Conservation (phyloP, 1,284 basidiomycete species). For the Cryptococcus maquisensis region DNA sequence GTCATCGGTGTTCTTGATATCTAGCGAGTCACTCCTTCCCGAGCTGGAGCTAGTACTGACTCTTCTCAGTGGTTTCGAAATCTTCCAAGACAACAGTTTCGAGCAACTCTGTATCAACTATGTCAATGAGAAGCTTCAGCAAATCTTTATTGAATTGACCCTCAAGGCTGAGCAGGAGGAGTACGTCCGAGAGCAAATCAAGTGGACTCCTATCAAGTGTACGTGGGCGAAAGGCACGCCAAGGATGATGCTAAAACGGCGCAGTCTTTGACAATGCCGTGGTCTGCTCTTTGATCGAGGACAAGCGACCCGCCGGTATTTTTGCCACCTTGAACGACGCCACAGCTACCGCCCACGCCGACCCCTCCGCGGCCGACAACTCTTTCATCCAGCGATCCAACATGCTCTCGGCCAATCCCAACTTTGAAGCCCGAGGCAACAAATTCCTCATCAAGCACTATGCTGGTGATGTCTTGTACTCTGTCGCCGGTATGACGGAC, state of each 20-base stretch:
- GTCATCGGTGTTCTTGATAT: constrained; percentile 97
- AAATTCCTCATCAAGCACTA: constrained; percentile 93
- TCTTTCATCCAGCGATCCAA: constrained; percentile 92
- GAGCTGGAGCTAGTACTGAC: not conserved
- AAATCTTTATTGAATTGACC: constrained; percentile 98
- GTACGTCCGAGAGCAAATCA: constrained; percentile 96
- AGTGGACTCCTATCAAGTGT: constrained; percentile 97
- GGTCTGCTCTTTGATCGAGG: constrained; percentile 97
- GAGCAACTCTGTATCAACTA: constrained; percentile 99
- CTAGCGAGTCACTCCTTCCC: constrained; percentile 52
- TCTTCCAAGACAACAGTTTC: constrained; percentile 95
- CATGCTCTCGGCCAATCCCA: constrained; percentile 72
- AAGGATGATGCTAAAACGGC: not conserved
- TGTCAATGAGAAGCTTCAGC: constrained; percentile 98
- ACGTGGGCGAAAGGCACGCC: constrained; percentile 1
- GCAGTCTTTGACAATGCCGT: constrained; percentile 55
- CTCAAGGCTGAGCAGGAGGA: constrained; percentile 99
- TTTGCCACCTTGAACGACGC: constrained; percentile 98
- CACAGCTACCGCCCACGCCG: constrained; percentile 95
- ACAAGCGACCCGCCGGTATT: constrained; percentile 90
- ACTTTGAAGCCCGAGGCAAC: constrained; percentile 86
- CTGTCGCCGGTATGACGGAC: constrained; percentile 96
- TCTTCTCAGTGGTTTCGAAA: constrained; percentile 72
- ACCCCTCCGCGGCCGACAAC: constrained; percentile 92
- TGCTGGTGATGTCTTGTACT: constrained; percentile 98